A percentile compares a stretch with the other conserved stretches of the same genome.
These are phyloP conservation scores for Kodamaea suecica DNA, from an alignment of 1,139 yeast genomes.

Conservation along the genomic window DNA sequence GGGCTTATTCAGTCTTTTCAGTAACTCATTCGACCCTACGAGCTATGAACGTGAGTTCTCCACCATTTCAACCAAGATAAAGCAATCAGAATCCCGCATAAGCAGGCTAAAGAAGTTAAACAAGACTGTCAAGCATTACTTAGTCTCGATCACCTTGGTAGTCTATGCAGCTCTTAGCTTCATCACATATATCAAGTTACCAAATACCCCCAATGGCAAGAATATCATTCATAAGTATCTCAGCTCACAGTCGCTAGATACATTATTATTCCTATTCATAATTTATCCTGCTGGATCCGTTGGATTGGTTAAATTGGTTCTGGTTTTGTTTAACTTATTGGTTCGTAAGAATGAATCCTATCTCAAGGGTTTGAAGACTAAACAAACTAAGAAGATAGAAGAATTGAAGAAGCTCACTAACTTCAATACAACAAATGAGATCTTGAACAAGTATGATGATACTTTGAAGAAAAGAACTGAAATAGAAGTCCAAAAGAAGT, in stretches of 20 bases:
- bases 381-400: slow-evolving; percentile 62
- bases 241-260: slow-evolving; percentile 21
- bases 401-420: slow-evolving; percentile 78
- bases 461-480: neutral
- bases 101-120: slow-evolving; percentile 1
- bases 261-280: slow-evolving; percentile 18
- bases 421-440: slow-evolving; percentile 70
- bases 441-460: slow-evolving; percentile 62
- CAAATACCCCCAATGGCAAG: slow-evolving; percentile 16
- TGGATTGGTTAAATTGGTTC: slow-evolving; percentile 20
- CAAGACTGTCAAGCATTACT: slow-evolving; percentile 2
- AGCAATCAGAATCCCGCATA: slow-evolving; percentile 4
- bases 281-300: slow-evolving; percentile 29
- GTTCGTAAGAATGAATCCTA: slow-evolving; percentile 21
- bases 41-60: slow-evolving; percentile 51
- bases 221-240: slow-evolving; percentile 25
- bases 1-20: slow-evolving; percentile 33
- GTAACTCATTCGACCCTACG: slow-evolving; percentile 46
- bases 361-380: slow-evolving; percentile 33
- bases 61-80: slow-evolving; percentile 17
- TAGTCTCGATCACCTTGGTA: slow-evolving; percentile 14
- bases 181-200: slow-evolving; percentile 24
- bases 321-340: slow-evolving; percentile 23
- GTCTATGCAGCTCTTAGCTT: slow-evolving; percentile 33
- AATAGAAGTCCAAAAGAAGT: slow-evolving; percentile 1